Evolutionary conservation across 2,329 filamentous ascomycete genomes (phyloP), one percentile per base, ranked within the genome.

Genomic region (Fonsecaea nubica): DNA sequence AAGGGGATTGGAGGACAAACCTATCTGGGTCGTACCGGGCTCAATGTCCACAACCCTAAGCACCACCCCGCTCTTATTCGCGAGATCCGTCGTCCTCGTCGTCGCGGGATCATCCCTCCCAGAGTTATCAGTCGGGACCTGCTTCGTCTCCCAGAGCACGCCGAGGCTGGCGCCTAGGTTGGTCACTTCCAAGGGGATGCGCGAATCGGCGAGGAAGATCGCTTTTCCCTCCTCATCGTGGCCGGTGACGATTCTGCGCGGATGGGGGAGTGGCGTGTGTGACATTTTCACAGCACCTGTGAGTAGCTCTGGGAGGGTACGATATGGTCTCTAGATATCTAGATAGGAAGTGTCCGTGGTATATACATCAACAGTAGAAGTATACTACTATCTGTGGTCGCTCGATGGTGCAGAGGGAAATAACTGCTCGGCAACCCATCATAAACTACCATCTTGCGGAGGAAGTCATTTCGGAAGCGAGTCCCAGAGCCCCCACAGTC

Each of bases 221-320:
- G 71, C 69, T 21, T 72, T 63, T 32, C 72, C 72, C 4, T 66
- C 36, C 4, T 45, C 48, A 56, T 64, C 66, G 67, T 74, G 71
- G 55, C 72, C 72, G n/a, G 62, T 64, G 62, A 74, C 72, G 18
- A 74, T 59, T 36, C 72, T 71, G 25, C 72, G 72, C 56, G 72
- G 63, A 35, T 64, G 48, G 10, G 72, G 60, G 15, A 62, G 52
- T 13, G 52, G 35, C 50, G 30, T 6, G 15, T 2, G 38, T 7
- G 42, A 18, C 10, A 45, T 45, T 2, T 18, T 45, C 13, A n/a
- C 42, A 18, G 13, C 4, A 6, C 15, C 7, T 7, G 15, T 21
- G 21, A 8, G n/a, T 18, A 7, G 5, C 6, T 21, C 9, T 38
- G 36, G 25, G n/a, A n/a, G n/a, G n/a, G n/a, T n/a, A n/a, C n/a